Evolutionary conservation across 495 filamentous ascomycete species (phyloP), one percentile per base, ranked within the genome.

Genomic region (Trichoderma virens): DNA sequence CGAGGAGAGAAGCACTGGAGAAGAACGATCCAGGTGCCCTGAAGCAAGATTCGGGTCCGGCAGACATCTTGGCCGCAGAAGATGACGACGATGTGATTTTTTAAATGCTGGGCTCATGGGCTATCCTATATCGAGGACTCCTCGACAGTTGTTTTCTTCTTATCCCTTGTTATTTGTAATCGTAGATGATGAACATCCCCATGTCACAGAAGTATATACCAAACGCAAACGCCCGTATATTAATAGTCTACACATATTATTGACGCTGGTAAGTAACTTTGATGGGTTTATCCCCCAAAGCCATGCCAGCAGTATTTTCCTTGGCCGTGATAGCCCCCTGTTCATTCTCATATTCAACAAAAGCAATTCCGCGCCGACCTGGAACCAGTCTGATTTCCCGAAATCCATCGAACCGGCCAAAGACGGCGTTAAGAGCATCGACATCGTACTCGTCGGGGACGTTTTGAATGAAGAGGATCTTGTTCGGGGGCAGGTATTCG

Each of bases 21-120:
- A 72, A 76, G 45, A 76, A 79, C 30, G 75, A 78, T 47, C 78
- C 81, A 51, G 79, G 80, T 20, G 70, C 75, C 6, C 78, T 78
- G 13, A 79, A 76, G 35, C 9, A 56, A 11, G 51, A 56, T 56
- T 56, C 51, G 3, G 51, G 51, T 16, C 74, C 80, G 16, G 67
- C 79, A 27, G 90, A 97, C 73, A 75, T 98, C 20, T 76, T 98
- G 16, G 90, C 88, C 7, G 90, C 92, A 60, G 85, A 89, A 65
- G 93, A 95, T 66, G 94, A 98, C 71, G 85, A 90, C 67, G 94
- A 98, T 76, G 87, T 98, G 65, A 98, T 98, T 69, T 98, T 98
- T 76, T 98, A 85, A 16, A 18, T n/a, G n/a, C n/a, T n/a, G 56
- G 9, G 28, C 18, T 1, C 56, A 60, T 18, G 56, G 56, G 18